phyloP scores from a whole-genome alignment of 1,284 basidiomycete species.

The Cutaneotrichosporon daszewskae region DNA sequence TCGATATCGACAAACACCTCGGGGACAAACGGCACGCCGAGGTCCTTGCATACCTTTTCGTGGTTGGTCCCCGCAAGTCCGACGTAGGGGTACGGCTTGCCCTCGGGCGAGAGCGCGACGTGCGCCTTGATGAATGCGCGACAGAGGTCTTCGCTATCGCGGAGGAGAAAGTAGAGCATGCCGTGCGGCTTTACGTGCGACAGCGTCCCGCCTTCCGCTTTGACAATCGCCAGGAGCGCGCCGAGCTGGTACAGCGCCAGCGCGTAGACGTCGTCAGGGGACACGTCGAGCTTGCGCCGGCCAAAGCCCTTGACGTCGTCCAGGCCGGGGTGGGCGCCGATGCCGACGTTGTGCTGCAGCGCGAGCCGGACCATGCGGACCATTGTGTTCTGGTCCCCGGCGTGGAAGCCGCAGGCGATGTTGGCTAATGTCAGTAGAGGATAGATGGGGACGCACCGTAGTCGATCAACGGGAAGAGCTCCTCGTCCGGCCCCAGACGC shows the following conservation, averaged over 20 bases:
- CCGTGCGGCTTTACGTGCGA: constrained; percentile 30
- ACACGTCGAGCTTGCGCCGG: constrained; percentile 10
- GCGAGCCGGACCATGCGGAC: constrained; percentile 34
- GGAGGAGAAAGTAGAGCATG: constrained; percentile 33
- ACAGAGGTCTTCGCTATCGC: constrained; percentile 26
- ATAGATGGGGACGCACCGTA: constrained; percentile 4
- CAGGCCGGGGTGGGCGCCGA: constrained; percentile 32
- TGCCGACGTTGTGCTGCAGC: constrained; percentile 32
- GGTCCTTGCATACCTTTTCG: constrained; percentile 32
- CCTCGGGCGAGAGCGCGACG: constrained; percentile 23
- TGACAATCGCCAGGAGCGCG: constrained; percentile 35
- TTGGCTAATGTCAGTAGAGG: constrained; percentile 21
- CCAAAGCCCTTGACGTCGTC: constrained; percentile 18
- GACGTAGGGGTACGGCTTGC: constrained; percentile 28
- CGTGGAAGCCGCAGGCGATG: constrained; percentile 43
- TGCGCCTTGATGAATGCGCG: constrained; percentile 36
- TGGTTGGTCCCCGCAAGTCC: constrained; percentile 40
- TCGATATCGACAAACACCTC: constrained; percentile 37
- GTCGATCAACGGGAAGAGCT: constrained; percentile 34
- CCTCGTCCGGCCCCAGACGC: constrained; percentile 40
- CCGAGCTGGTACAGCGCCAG: constrained; percentile 34
- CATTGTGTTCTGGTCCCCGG: constrained; percentile 41
- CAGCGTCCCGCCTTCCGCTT: constrained; percentile 29
- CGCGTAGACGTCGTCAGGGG: constrained; percentile 16
- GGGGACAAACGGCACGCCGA: constrained; percentile 37